A percentile compares a stretch with the other conserved stretches of the same genome.
Evolutionary conservation across 257 asterid genomes (phyloP).

Genomic region (Gardenia jasminoides): DNA sequence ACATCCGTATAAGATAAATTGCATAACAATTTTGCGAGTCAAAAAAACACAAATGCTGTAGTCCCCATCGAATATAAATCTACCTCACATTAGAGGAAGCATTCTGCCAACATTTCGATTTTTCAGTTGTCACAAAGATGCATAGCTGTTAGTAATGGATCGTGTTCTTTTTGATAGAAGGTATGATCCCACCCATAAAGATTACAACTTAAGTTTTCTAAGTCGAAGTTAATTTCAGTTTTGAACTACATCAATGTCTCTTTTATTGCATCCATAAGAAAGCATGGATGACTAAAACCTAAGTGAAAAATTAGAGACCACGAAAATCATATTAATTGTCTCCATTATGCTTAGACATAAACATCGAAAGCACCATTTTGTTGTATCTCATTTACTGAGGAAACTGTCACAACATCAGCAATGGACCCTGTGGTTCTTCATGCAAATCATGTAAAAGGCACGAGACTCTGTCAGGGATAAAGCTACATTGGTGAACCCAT

Average conservation of each 20-base stretch:
- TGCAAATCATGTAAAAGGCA: neutral
- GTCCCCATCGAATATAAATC: neutral
- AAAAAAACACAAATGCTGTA: neutral
- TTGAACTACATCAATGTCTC: neutral
- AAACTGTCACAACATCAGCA: neutral
- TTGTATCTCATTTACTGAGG: neutral
- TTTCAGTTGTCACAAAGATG: neutral
- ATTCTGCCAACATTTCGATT: neutral
- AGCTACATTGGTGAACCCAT: neutral
- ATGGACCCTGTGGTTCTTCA: neutral
- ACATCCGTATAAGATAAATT: neutral
- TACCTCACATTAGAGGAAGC: neutral
- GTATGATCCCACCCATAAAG: neutral
- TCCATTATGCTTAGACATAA: neutral
- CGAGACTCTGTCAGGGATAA: neutral
- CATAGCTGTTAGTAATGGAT: neutral
- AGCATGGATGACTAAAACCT: neutral
- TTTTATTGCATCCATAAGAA: neutral
- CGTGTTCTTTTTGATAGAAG: neutral
- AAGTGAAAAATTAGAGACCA: neutral
- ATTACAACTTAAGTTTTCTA: neutral
- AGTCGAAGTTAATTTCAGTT: neutral
- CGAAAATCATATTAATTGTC: neutral
- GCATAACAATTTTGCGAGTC: neutral
- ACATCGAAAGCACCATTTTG: neutral